A percentile compares a stretch with the other conserved stretches of the same genome.
phyloP scores from a whole-genome alignment of 257 asterid genomes.

The Solanum pennellii region DNA sequence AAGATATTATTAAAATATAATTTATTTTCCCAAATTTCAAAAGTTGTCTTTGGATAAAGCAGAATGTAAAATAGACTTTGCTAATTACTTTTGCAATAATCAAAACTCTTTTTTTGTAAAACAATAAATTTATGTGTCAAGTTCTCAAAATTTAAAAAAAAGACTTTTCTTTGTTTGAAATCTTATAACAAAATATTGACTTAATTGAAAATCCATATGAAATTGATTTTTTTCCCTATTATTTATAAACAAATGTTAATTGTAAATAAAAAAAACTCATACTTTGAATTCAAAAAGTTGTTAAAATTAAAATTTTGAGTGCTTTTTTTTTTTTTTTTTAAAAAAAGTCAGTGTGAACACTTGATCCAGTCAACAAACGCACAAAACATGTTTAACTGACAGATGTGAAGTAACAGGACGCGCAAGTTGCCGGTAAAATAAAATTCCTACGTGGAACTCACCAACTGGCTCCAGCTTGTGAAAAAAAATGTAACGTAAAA shows the following conservation, averaged over 20 bases:
- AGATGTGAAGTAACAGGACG: not conserved
- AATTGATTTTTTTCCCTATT: too few species aligned
- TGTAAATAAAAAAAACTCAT: not conserved
- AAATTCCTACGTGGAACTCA: not conserved
- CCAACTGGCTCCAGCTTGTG: not conserved
- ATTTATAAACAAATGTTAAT: too few species aligned
- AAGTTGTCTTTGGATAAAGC: not conserved
- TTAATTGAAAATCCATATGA: too few species aligned
- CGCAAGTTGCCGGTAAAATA: not conserved
- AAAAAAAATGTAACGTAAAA: not conserved
- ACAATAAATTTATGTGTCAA: not conserved
- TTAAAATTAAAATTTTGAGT: not conserved
- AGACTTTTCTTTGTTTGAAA: too few species aligned
- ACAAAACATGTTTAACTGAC: not conserved
- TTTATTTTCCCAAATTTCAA: not conserved
- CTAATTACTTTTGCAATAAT: not conserved
- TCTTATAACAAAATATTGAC: too few species aligned
- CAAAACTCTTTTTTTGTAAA: not conserved
- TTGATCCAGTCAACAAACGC: not conserved
- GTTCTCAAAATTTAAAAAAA: too few species aligned
- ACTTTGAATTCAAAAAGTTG: too few species aligned
- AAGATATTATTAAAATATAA: not conserved
- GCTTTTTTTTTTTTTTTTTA: not conserved
- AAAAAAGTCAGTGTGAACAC: not conserved
- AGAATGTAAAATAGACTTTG: not conserved